Conservation (phyloP, 2,329 filamentous ascomycete species). For the Fusarium drepaniforme region DNA sequence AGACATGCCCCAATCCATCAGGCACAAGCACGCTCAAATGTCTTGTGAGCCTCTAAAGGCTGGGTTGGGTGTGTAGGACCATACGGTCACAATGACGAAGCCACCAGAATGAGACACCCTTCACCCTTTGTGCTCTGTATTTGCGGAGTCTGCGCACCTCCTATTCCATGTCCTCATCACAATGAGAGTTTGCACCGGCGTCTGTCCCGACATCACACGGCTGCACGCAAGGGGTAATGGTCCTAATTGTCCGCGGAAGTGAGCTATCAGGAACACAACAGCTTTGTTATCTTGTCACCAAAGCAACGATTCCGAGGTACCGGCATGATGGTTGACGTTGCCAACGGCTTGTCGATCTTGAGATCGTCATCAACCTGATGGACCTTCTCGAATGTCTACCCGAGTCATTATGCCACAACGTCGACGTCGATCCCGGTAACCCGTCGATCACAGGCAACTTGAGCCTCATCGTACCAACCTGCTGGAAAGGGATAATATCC, state of each 20-base stretch:
- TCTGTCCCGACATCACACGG: background rate
- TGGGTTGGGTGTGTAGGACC: background rate
- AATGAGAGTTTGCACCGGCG: background rate
- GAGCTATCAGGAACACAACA: background rate
- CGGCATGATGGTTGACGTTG: background rate
- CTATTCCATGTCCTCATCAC: background rate
- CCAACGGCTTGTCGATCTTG: constrained; percentile 9
- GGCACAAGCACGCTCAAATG: background rate
- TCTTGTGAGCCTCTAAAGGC: background rate
- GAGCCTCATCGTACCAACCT: constrained; percentile 7
- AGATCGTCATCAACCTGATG: background rate
- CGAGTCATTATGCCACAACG: constrained; percentile 7
- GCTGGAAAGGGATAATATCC: constrained; percentile 2
- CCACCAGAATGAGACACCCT: background rate
- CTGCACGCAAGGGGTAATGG: background rate
- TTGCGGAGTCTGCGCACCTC: background rate
- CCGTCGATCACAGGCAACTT: constrained; percentile 1
- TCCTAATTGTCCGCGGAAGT: background rate
- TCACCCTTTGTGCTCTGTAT: background rate
- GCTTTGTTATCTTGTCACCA: background rate
- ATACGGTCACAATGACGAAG: constrained; percentile 2
- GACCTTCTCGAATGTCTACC: constrained; percentile 8
- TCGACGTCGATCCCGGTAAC: background rate
- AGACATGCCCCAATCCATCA: background rate
- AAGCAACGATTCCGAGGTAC: background rate